Base-by-base conservation (phyloP, 148 eudicot genomes). In the Spergularia marina region DNA sequence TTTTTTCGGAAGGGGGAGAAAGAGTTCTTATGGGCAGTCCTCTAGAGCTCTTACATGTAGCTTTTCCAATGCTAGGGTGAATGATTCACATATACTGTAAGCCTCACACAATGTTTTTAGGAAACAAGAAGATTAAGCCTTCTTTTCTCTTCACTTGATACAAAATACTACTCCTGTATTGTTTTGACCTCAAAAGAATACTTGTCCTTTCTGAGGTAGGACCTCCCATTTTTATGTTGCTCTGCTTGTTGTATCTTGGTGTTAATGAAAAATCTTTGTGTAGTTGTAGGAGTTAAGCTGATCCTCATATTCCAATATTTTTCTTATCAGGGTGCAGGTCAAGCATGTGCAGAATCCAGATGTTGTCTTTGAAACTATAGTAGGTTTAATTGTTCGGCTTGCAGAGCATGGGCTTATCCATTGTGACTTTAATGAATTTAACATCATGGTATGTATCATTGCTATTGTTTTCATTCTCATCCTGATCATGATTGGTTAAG, bases 351-450 rank as follows among this genome's bases (percentile, higher is more conserved):
- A 84, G 74, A 92, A 94, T 55, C 96, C 96, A 44, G 98, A 91
- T 66, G 76, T 78, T 39, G 83, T 92, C 67, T 91, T 91, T 62
- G 98, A 94, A 72, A 87, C 89, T 56, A 83, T 94, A 39, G 74
- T 88, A 51, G 84, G 89, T 71, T 84, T 89, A 70, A 82, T 94
- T 79, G 88, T 92, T 80, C 96, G 90, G 51, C 72, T 94, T 68
- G 98, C 98, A 58, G 98, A 94, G 85, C 97, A 94, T 81, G 97
- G 98, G 66, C 96, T 94, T 76, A 94, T 94, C 74, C 98, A 94
- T 80, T 94, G 97, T 54, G 98, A 94, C 73, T 94, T 94, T 66
- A 94, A 94, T 87, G 98, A 94, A 78, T 94, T 94, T 78, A 94
- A 94, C 74, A 90, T 94, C 68, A 94, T 94, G 97, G 98, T 90